These are phyloP conservation scores for Acanthamoeba rhysodes DNA, from an alignment of 208 protist species.

Conservation along the genomic window DNA sequence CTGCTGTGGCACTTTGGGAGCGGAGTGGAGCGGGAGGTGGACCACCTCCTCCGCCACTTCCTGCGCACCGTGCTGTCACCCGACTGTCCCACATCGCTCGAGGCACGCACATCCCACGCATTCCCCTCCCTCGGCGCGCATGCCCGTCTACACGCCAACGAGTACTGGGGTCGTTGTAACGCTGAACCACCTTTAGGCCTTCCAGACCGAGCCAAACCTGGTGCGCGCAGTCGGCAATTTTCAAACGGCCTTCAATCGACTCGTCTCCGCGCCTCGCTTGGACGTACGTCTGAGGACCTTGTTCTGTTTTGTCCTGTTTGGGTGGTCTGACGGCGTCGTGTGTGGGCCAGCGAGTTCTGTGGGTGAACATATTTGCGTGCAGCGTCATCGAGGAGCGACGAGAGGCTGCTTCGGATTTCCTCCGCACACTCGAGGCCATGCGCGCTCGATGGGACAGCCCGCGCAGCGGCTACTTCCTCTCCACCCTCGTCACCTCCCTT, in stretches of 20 bases:
- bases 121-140: neutral
- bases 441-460: constrained; percentile 35
- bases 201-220: neutral
- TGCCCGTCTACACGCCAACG: too few species aligned
- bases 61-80: neutral
- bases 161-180: too few species aligned
- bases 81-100: constrained; percentile 10
- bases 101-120: neutral
- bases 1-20: constrained; percentile 31
- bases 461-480: constrained; percentile 46
- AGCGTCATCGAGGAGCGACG: neutral
- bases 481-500: constrained; percentile 3
- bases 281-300: neutral
- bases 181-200: too few species aligned
- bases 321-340: neutral
- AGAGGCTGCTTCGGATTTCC: neutral
- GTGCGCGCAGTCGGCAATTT: neutral
- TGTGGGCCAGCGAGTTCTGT: neutral
- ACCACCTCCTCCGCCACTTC: constrained; percentile 35
- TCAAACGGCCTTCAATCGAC: neutral
- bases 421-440: constrained; percentile 22
- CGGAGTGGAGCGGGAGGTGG: constrained; percentile 44
- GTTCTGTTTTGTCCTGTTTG: neutral
- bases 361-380: neutral
- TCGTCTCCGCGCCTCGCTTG: neutral